phyloP scores from a whole-genome alignment of 768 basidiomycete species.

The Termitomyces sp. region DNA sequence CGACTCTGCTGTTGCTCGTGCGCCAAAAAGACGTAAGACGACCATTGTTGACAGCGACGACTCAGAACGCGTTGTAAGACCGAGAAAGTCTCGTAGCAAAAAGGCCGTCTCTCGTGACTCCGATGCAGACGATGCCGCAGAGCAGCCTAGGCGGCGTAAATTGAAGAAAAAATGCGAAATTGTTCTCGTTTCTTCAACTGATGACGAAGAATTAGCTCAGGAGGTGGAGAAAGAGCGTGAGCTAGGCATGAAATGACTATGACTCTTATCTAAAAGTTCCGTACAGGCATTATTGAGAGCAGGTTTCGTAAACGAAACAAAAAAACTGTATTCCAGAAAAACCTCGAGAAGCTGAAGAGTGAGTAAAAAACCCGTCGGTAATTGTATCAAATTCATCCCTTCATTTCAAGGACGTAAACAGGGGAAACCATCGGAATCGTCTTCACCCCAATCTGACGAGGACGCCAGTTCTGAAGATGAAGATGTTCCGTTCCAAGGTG shows the following conservation, averaged over 20 bases:
- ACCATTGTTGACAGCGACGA: constrained; percentile 13
- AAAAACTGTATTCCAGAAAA: constrained; percentile 57
- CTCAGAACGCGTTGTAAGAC: neutral
- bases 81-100: constrained; percentile 1
- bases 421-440: constrained; percentile 31
- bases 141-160: constrained; percentile 24
- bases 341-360: constrained; percentile 68
- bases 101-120: constrained; percentile 20
- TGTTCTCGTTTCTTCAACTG: constrained; percentile 35
- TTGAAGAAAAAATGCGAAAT: constrained; percentile 37
- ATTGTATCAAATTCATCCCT: neutral
- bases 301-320: constrained; percentile 63
- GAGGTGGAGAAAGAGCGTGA: constrained; percentile 59
- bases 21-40: constrained; percentile 12
- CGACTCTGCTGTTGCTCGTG: neutral
- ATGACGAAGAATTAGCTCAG: constrained; percentile 34
- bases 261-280: neutral
- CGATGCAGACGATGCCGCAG: constrained; percentile 27
- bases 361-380: constrained; percentile 10
- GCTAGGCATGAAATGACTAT: neutral
- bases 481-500: constrained; percentile 39
- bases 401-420: constrained; percentile 39
- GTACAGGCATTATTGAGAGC: constrained; percentile 55
- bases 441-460: constrained; percentile 14
- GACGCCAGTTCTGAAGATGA: constrained; percentile 23